Evolutionary conservation across 2,329 filamentous ascomycete species (phyloP), one percentile per base, ranked within the genome.

Genomic region (Penicillium sp.): DNA sequence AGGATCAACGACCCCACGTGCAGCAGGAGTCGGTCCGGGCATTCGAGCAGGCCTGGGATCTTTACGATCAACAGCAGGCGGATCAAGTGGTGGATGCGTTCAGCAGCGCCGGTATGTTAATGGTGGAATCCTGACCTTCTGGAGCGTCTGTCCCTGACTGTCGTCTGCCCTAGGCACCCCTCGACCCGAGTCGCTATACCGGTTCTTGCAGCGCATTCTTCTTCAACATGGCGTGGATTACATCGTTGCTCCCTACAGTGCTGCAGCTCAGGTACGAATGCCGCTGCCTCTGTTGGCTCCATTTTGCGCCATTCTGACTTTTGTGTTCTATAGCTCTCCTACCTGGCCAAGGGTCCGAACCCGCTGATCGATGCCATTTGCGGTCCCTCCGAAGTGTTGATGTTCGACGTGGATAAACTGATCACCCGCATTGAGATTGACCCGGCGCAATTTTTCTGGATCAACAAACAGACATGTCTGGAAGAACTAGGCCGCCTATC

Each of bases 11-110:
- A 75, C 77, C 53, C 75, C 82, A 22, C 76, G 85, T 48, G 78
- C 82, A 57, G n/a, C n/a, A n/a, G n/a, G n/a, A n/a, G n/a, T 79
- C 80, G 40, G 81, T 80, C 22, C 78, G 78, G 42, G 82, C 84
- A 57, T 88, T 88, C 45, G 80, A 87, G 57, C 75, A 84, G 50
- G 93, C 91, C 3, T 98, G 93, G 91, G 79, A 81, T 3, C 73
- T 94, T 40, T 98, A 98, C 70, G 85, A 89, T 62, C 80, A 84
- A 55, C 83, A 87, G 46, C 78, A 88, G 60, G 87, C 89, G 13
- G 81, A 86, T 56, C 79, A 85, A 57, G 89, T 91, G 13, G 90
- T 97, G 6, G 75, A 79, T 50, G 84, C 85, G n/a, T 97, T 97
- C 72, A 89, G 89, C 55, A 84, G 84, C 64, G 85, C 85, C 60